Percentiles rank a stretch among this genome's conserved stretches.
phyloP scores from a whole-genome alignment of 2,329 filamentous ascomycete species.

The Xylaria sp. region DNA sequence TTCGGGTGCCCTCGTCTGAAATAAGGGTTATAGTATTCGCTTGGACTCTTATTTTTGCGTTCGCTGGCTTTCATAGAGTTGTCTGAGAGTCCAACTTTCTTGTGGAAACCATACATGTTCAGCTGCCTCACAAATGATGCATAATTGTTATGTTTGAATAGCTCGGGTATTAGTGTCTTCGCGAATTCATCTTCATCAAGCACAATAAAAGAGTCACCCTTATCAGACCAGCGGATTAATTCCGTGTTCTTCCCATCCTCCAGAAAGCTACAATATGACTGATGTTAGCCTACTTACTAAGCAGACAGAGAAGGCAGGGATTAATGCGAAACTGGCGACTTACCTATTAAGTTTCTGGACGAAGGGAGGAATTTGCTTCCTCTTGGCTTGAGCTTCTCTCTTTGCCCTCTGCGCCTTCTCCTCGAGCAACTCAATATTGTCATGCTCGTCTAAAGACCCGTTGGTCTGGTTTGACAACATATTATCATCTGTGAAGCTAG shows the following conservation, averaged over 20 bases:
- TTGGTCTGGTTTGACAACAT: conserved; percentile 52
- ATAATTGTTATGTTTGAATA: conserved; percentile 99
- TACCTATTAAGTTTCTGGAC: conserved; percentile 98
- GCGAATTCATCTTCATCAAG: conserved; percentile 98
- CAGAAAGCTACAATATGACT: conserved; percentile 74
- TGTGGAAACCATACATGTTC: conserved; percentile 99
- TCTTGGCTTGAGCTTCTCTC: conserved; percentile 85
- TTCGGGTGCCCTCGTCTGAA: conserved; percentile 94
- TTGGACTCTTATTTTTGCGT: conserved; percentile 96
- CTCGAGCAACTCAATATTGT: conserved; percentile 82
- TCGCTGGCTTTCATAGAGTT: conserved; percentile 98
- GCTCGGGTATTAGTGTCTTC: conserved; percentile 94
- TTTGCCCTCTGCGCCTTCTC: conserved; percentile 83
- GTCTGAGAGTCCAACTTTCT: conserved; percentile 90
- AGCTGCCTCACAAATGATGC: conserved; percentile 95
- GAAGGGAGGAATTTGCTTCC: conserved; percentile 97
- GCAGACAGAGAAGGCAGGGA: not conserved
- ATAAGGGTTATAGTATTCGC: conserved; percentile 97
- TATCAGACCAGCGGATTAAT: conserved; percentile 95
- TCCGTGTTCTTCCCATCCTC: conserved; percentile 94
- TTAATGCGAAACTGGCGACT: conserved; percentile 43
- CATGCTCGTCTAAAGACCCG: conserved; percentile 62
- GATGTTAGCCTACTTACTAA: conserved; percentile 11
- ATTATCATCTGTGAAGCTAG: conserved; percentile 56
- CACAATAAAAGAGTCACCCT: conserved; percentile 95